Percentiles rank a stretch among this genome's conserved stretches.
These are phyloP conservation scores for Penicillium sp. DNA, from an alignment of 2,329 filamentous ascomycete genomes.

Conservation along the genomic window DNA sequence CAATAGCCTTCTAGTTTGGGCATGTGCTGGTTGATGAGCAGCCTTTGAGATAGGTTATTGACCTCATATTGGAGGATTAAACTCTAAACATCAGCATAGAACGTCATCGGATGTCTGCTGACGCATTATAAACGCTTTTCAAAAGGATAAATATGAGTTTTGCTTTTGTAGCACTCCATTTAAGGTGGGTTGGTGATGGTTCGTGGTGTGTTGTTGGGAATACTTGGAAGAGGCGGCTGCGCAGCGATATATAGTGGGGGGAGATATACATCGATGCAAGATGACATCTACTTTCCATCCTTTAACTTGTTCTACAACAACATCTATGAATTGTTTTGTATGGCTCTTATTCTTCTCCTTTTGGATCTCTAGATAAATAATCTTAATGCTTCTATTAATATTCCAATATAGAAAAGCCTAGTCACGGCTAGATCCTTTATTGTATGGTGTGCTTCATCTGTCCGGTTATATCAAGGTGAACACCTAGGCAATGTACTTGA, in stretches of 20 bases:
- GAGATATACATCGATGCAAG: not conserved
- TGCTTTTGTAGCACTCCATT: not conserved
- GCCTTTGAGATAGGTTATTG: not conserved
- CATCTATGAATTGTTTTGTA: not conserved
- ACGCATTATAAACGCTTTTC: not conserved
- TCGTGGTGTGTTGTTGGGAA: not conserved
- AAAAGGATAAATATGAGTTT: not conserved
- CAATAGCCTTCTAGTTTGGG: not conserved
- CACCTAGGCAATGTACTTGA: not conserved
- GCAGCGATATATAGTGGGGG: not conserved
- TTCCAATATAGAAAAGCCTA: not conserved
- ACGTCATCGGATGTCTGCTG: conserved; percentile 4
- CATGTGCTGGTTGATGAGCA: not conserved
- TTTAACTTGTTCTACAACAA: not conserved
- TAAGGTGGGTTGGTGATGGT: not conserved
- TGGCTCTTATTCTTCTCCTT: not conserved
- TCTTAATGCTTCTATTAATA: not conserved
- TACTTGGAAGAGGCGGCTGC: not conserved
- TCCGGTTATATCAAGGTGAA: not conserved
- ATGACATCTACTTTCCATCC: not conserved
- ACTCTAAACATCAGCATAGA: not conserved
- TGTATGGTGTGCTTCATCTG: not conserved
- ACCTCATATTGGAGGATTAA: not conserved
- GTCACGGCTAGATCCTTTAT: not conserved
- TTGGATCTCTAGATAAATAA: not conserved